Evolutionary conservation across 2,329 filamentous ascomycete species (phyloP).

Genomic region (Diplodia mutila): DNA sequence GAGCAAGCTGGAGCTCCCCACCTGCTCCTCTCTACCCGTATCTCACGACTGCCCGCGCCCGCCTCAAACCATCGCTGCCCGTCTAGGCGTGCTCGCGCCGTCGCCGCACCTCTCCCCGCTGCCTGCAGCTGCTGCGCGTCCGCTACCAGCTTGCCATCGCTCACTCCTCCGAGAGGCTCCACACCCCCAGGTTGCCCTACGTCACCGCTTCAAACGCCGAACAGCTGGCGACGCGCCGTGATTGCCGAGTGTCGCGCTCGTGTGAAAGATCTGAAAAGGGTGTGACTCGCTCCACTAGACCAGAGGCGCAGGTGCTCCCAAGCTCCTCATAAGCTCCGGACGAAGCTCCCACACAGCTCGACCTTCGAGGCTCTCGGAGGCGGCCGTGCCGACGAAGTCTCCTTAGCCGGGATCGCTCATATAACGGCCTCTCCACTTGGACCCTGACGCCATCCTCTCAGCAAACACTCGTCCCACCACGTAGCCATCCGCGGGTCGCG

Average conservation of each 20-base stretch:
- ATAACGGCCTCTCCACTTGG: constrained; percentile 8
- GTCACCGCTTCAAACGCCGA: constrained; percentile 15
- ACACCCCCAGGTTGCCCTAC: constrained; percentile 15
- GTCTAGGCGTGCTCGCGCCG: not conserved
- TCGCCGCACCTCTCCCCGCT: not conserved
- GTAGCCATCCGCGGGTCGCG: not conserved
- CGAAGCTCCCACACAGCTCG: constrained; percentile 7
- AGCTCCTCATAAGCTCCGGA: not conserved
- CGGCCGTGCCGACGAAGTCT: constrained; percentile 18
- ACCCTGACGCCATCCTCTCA: not conserved
- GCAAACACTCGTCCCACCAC: not conserved
- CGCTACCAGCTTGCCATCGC: not conserved
- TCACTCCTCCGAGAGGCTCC: constrained; percentile 1
- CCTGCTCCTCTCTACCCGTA: constrained; percentile 10
- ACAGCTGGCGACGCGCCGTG: constrained; percentile 11
- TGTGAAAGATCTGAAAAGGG: not conserved
- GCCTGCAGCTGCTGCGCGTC: not conserved
- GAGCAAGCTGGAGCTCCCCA: constrained; percentile 20
- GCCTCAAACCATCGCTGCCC: constrained; percentile 6
- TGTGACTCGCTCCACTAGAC: not conserved
- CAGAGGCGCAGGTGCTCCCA: not conserved
- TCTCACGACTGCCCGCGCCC: constrained; percentile 8
- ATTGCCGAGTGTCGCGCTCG: not conserved
- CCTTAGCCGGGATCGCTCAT: constrained; percentile 19
- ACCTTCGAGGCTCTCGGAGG: constrained; percentile 8